A percentile compares a stretch with the other conserved stretches of the same genome.
These are phyloP conservation scores for Beauveria bassiana DNA, from an alignment of 2,329 filamentous ascomycete genomes.

Conservation along the genomic window DNA sequence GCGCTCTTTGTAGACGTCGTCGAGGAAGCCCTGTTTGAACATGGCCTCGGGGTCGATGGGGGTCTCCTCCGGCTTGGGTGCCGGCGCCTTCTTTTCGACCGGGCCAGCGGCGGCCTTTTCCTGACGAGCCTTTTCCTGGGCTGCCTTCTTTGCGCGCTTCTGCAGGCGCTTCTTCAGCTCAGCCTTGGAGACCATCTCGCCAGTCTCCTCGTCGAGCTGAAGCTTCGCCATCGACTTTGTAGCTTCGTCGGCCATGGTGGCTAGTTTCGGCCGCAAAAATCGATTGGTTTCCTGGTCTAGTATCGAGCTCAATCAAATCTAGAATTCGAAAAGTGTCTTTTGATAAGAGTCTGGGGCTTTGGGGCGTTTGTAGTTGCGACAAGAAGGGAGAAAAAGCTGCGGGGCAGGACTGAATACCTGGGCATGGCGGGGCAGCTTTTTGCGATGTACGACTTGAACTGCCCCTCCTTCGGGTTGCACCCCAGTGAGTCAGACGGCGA, in stretches of 20 bases:
- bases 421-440: too few species aligned
- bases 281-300: background rate
- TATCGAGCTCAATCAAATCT: too few species aligned
- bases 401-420: too few species aligned
- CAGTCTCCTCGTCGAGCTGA: conserved; percentile 53
- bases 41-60: conserved; percentile 54
- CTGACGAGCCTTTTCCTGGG: conserved; percentile 63
- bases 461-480: too few species aligned
- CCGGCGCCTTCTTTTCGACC: conserved; percentile 20
- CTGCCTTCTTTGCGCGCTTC: conserved; percentile 50
- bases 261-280: background rate
- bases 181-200: conserved; percentile 56
- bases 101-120: conserved; percentile 67
- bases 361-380: too few species aligned
- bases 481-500: too few species aligned
- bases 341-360: too few species aligned
- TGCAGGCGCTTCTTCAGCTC: conserved; percentile 53
- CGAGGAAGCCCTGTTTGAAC: conserved; percentile 73
- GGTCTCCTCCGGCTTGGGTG: conserved; percentile 38
- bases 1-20: conserved; percentile 62
- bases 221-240: conserved; percentile 46
- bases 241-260: conserved; percentile 39
- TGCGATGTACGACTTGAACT: too few species aligned
- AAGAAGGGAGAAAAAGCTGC: too few species aligned
- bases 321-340: too few species aligned